Conservation (phyloP, 1,139 yeast genomes). For the Hyphopichia wangnamkhiaoensis region DNA sequence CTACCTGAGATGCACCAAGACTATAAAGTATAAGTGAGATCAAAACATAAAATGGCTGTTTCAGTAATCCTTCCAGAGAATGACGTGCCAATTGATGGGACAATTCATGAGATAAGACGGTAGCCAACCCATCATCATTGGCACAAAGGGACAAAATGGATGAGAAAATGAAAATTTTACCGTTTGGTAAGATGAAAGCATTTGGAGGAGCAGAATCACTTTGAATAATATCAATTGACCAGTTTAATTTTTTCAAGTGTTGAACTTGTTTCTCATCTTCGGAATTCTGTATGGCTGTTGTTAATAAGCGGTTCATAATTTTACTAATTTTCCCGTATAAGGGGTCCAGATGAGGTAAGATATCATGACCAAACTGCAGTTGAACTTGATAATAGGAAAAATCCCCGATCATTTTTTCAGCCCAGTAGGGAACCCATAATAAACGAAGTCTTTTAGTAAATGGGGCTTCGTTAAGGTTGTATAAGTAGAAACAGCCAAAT, state of each 20-base stretch:
- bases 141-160: constrained; percentile 76
- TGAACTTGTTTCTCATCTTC: constrained; percentile 31
- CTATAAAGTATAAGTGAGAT: constrained; percentile 47
- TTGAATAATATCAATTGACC: constrained; percentile 83
- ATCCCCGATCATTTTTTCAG: constrained; percentile 71
- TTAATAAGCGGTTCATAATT: constrained; percentile 67
- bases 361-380: constrained; percentile 41
- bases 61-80: constrained; percentile 75
- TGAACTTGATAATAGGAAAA: constrained; percentile 64
- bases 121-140: constrained; percentile 89
- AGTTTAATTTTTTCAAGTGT: constrained; percentile 49
- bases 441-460: constrained; percentile 73
- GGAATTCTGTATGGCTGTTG: constrained; percentile 46
- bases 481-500: constrained; percentile 48
- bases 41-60: constrained; percentile 59
- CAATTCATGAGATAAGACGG: constrained; percentile 88
- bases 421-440: constrained; percentile 68
- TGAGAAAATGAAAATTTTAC: constrained; percentile 87
- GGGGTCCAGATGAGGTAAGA: constrained; percentile 59
- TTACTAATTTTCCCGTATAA: constrained; percentile 52
- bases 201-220: constrained; percentile 77
- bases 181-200: constrained; percentile 95
- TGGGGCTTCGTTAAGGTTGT: constrained; percentile 80
- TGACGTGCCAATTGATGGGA: constrained; percentile 95
- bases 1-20: constrained; percentile 15